These are phyloP conservation scores for Hyaloscypha finlandica DNA, from an alignment of 495 filamentous ascomycete species.

Conservation along the genomic window DNA sequence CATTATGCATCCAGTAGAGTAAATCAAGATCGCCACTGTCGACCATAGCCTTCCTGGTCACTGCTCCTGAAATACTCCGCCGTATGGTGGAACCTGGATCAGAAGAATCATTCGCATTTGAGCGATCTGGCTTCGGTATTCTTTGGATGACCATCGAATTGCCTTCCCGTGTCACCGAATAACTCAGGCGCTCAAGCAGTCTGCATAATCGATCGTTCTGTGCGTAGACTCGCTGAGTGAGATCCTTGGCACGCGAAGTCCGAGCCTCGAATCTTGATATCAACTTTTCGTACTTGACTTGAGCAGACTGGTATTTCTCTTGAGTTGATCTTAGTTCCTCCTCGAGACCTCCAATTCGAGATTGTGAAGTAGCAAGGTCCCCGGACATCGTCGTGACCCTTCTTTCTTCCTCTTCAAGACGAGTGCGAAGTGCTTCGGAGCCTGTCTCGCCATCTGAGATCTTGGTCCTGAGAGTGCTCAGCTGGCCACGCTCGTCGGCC, in stretches of 20 bases:
- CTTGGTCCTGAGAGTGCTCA: slow-evolving; percentile 63
- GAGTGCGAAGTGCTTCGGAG: slow-evolving; percentile 71
- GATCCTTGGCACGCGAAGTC: slow-evolving; percentile 69
- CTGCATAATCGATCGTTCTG: slow-evolving; percentile 75
- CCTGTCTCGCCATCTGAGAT: slow-evolving; percentile 79
- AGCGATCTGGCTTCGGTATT: slow-evolving; percentile 65
- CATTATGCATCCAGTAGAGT: slow-evolving; percentile 75
- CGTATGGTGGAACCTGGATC: slow-evolving; percentile 62
- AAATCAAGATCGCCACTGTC: slow-evolving; percentile 62
- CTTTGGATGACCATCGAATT: slow-evolving; percentile 75
- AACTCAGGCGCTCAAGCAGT: slow-evolving; percentile 84
- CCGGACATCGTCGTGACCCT: slow-evolving; percentile 61
- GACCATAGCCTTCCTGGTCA: slow-evolving; percentile 38
- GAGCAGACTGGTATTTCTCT: slow-evolving; percentile 52
- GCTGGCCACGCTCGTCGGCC: slow-evolving; percentile 62
- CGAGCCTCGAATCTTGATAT: slow-evolving; percentile 60
- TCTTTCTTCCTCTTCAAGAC: slow-evolving; percentile 68
- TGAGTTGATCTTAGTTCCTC: slow-evolving; percentile 64
- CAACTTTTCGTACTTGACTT: slow-evolving; percentile 53
- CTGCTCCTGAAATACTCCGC: slow-evolving; percentile 41
- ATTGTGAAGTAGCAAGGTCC: slow-evolving; percentile 66
- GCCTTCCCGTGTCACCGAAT: slow-evolving; percentile 73
- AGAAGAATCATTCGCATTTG: slow-evolving; percentile 56
- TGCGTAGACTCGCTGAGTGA: slow-evolving; percentile 75
- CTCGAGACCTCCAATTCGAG: slow-evolving; percentile 64